phyloP scores from a whole-genome alignment of 176 grass and related monocot genomes.

The Eleusine indica region DNA sequence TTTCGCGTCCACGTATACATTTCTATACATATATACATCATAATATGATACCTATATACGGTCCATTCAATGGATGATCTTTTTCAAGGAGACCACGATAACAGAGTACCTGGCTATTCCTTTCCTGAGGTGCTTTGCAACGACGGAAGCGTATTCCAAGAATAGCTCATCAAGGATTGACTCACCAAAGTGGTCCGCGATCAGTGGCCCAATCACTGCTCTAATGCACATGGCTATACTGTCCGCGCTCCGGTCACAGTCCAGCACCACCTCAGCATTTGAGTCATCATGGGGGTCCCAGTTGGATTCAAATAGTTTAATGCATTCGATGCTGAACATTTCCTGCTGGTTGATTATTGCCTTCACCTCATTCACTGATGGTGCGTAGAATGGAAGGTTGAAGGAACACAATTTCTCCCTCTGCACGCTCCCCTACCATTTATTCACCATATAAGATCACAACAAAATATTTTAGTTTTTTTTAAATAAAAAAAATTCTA shows the following conservation, averaged over 20 bases:
- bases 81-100: background rate
- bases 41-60: background rate
- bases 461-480: background rate
- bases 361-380: background rate
- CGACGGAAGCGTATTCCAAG: background rate
- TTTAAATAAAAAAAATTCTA: no score
- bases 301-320: background rate
- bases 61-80: background rate
- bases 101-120: constrained; percentile 9
- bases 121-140: constrained; percentile 22
- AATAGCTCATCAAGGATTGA: constrained; percentile 42
- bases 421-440: background rate
- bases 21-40: no score
- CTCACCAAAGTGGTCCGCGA: constrained; percentile 5
- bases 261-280: background rate
- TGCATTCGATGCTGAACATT: background rate
- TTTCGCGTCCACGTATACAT: no score
- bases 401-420: background rate
- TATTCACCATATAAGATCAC: background rate
- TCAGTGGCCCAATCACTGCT: constrained; percentile 27
- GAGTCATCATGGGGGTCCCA: background rate
- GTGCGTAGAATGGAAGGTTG: background rate
- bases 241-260: background rate
- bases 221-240: constrained; percentile 8
- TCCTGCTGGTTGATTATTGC: background rate